These are phyloP conservation scores for Dentipellis sp. DNA, from an alignment of 768 basidiomycete species.

Conservation along the genomic window DNA sequence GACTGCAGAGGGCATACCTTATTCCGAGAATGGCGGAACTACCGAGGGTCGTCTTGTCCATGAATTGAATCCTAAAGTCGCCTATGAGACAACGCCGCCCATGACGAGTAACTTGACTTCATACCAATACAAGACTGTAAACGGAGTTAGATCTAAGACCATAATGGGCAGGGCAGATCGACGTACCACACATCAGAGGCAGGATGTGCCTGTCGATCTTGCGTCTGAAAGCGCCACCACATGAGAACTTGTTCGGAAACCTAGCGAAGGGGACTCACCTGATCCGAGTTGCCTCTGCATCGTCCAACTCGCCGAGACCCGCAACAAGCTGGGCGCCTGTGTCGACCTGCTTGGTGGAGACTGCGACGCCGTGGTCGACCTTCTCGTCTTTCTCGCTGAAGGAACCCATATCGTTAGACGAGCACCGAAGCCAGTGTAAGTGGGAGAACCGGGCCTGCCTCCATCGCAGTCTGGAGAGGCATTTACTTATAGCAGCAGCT, in stretches of 20 bases:
- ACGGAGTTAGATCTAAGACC: background rate
- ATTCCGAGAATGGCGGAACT: slow-evolving; percentile 65
- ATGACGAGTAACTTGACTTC: slow-evolving; percentile 1
- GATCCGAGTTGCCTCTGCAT: slow-evolving; percentile 40
- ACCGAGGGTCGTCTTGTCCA: slow-evolving; percentile 70
- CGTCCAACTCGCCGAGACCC: slow-evolving; percentile 31
- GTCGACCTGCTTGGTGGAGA: slow-evolving; percentile 44
- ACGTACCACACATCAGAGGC: slow-evolving; percentile 63
- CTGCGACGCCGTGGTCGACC: slow-evolving; percentile 18
- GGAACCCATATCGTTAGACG: slow-evolving; percentile 5
- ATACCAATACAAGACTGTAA: slow-evolving; percentile 47
- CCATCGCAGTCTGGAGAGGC: too few relatives aligned
- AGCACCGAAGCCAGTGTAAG: background rate
- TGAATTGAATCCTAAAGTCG: slow-evolving; percentile 56
- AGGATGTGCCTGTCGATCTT: slow-evolving; percentile 64
- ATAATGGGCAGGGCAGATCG: background rate
- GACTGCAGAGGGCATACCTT: slow-evolving; percentile 27
- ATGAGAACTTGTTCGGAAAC: background rate
- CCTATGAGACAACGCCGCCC: background rate
- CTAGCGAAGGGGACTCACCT: slow-evolving; percentile 21
- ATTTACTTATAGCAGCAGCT: too few relatives aligned
- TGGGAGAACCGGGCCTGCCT: too few relatives aligned
- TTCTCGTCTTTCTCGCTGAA: slow-evolving; percentile 9
- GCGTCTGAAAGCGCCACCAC: slow-evolving; percentile 21
- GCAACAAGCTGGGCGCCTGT: slow-evolving; percentile 47